phyloP scores from a whole-genome alignment of 73 alveolate genomes.

The Paramecium primaurelia region DNA sequence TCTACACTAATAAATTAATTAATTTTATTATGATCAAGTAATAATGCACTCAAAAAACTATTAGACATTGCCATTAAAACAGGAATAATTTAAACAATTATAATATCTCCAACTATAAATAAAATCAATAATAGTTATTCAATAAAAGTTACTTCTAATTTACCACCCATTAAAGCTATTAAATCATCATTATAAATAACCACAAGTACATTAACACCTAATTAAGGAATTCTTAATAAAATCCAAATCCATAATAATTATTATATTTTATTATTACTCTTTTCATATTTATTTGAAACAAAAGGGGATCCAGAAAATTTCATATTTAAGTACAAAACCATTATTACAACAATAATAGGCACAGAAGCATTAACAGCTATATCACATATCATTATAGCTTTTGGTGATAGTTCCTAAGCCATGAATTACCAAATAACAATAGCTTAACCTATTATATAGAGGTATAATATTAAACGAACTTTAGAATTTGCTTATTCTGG shows the following conservation, averaged over 20 bases:
- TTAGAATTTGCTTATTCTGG: background rate
- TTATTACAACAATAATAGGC: background rate
- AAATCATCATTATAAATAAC: background rate
- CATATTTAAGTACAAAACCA: background rate
- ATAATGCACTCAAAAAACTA: background rate
- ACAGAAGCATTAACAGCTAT: slow-evolving; percentile 30
- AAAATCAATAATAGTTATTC: background rate
- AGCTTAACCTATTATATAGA: background rate
- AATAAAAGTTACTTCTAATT: background rate
- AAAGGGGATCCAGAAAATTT: slow-evolving; percentile 18
- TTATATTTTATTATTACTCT: background rate
- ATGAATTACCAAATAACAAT: background rate
- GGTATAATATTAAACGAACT: background rate
- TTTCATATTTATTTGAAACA: background rate
- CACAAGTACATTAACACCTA: background rate
- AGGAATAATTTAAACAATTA: slow-evolving; percentile 11
- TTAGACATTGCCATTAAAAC: background rate
- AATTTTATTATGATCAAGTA: background rate
- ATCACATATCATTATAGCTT: slow-evolving; percentile 2
- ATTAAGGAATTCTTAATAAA: background rate
- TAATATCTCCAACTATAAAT: slow-evolving; percentile 26
- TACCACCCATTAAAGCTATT: background rate
- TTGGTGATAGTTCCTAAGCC: background rate
- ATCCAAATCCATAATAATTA: slow-evolving; percentile 15
- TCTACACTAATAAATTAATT: background rate